Evolutionary conservation across 768 basidiomycete species (phyloP).

Genomic region (Lentinula boryana): DNA sequence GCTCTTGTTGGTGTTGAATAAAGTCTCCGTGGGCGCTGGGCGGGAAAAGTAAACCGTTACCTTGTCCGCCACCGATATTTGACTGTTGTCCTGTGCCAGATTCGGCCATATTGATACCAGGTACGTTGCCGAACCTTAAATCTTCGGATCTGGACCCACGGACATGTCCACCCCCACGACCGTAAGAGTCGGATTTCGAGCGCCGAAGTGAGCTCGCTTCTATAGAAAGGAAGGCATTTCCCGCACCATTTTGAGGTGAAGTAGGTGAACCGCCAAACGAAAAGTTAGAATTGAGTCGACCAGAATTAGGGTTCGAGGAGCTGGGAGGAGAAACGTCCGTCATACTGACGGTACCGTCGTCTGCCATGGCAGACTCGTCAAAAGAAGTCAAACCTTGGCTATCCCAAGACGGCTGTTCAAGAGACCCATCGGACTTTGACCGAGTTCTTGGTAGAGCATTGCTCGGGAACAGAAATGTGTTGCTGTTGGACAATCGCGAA

Average conservation of each 20-base stretch:
- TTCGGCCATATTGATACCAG: conserved; percentile 4
- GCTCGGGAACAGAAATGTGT: conserved; percentile 29
- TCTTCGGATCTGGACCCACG: conserved; percentile 63
- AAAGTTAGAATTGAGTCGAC: conserved; percentile 6
- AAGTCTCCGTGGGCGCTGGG: conserved; percentile 5
- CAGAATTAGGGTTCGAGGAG: conserved; percentile 6
- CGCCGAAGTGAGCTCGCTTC: conserved; percentile 39
- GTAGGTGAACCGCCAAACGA: conserved; percentile 1
- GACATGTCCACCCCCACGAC: conserved; percentile 34
- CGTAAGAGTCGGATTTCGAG: conserved; percentile 36
- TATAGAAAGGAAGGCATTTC: conserved; percentile 24
- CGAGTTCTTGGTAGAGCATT: conserved; percentile 35
- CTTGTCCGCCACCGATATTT: background rate
- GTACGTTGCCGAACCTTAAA: conserved; percentile 4
- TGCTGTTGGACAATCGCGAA: conserved; percentile 25
- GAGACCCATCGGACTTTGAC: conserved; percentile 56
- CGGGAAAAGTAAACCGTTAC: conserved; percentile 5
- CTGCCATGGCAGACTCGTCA: conserved; percentile 9
- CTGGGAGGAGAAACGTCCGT: conserved; percentile 34
- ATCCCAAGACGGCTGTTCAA: conserved; percentile 53
- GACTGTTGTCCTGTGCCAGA: conserved; percentile 3
- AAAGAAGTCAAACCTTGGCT: conserved; percentile 11
- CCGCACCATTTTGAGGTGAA: background rate
- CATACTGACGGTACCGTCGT: conserved; percentile 28
- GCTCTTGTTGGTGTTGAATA: conserved; percentile 6